Evolutionary conservation across 176 grass and related monocot genomes (phyloP).

Genomic region (Carex littledalei): DNA sequence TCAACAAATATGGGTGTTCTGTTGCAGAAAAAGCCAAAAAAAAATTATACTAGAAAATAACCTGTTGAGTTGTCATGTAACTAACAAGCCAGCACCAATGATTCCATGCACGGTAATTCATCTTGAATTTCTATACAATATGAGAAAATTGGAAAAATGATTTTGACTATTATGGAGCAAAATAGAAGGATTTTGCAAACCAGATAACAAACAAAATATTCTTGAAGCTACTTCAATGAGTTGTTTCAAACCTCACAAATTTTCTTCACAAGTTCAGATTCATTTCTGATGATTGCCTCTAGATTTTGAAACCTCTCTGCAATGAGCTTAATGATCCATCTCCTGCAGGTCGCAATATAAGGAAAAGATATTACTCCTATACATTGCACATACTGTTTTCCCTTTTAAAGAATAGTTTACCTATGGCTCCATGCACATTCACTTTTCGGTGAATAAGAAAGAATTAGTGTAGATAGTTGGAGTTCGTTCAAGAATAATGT

Average conservation of each 20-base stretch:
- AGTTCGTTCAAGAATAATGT: constrained; percentile 48
- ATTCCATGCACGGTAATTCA: constrained; percentile 96
- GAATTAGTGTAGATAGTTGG: constrained; percentile 45
- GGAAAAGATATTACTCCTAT: neutral
- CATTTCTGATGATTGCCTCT: constrained; percentile 41
- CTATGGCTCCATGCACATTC: constrained; percentile 62
- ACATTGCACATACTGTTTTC: neutral
- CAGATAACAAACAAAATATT: neutral
- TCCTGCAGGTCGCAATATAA: constrained; percentile 42
- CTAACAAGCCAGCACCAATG: constrained; percentile 83
- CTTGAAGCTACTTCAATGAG: neutral
- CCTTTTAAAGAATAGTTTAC: constrained; percentile 20
- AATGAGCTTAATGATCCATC: constrained; percentile 77
- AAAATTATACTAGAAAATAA: constrained; percentile 7
- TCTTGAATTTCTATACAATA: constrained; percentile 83
- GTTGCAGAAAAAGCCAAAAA: neutral
- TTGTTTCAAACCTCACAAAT: constrained; percentile 61
- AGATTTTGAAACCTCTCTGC: constrained; percentile 39
- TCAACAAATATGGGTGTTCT: neutral
- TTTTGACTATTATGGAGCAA: neutral
- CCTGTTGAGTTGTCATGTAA: constrained; percentile 67
- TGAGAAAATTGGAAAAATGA: neutral
- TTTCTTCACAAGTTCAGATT: constrained; percentile 68
- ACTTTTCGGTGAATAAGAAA: constrained; percentile 54
- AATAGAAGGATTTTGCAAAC: neutral